Conservation (phyloP, 768 basidiomycete genomes). For the Boletus rex-veris region DNA sequence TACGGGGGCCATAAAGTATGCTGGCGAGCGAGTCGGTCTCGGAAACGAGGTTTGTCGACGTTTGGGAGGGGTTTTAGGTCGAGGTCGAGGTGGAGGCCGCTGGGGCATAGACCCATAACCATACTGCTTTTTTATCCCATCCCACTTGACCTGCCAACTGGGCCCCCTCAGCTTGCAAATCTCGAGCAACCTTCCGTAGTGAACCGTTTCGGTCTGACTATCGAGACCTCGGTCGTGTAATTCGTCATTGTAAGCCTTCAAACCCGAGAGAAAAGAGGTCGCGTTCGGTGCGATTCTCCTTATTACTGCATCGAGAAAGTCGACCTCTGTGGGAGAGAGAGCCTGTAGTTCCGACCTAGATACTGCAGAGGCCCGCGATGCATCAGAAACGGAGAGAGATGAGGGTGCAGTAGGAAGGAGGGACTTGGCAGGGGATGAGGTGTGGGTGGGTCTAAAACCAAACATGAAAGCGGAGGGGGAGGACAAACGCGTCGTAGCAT, state of each 20-base stretch:
- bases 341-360: constrained; percentile 48
- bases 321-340: constrained; percentile 55
- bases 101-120: constrained; percentile 33
- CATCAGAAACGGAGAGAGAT: constrained; percentile 24
- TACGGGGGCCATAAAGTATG: constrained; percentile 25
- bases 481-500: constrained; percentile 11
- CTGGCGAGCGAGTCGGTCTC: constrained; percentile 22
- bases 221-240: constrained; percentile 73
- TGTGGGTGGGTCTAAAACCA: constrained; percentile 44
- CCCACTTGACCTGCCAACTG: constrained; percentile 84
- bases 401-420: constrained; percentile 15
- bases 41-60: constrained; percentile 14
- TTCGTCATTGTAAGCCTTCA: constrained; percentile 82
- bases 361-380: constrained; percentile 39
- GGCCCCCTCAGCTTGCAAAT: constrained; percentile 76
- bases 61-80: constrained; percentile 15
- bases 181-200: constrained; percentile 80
- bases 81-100: constrained; percentile 6
- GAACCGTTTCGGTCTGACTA: constrained; percentile 69
- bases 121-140: constrained; percentile 57
- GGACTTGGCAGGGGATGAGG: constrained; percentile 44
- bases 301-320: constrained; percentile 74
- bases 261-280: constrained; percentile 74
- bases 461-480: constrained; percentile 32
- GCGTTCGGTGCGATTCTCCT: constrained; percentile 61